Percentiles rank a stretch among this genome's conserved stretches.
Evolutionary conservation across 2,329 filamentous ascomycete genomes (phyloP).

Genomic region (Apiospora saccharicola): DNA sequence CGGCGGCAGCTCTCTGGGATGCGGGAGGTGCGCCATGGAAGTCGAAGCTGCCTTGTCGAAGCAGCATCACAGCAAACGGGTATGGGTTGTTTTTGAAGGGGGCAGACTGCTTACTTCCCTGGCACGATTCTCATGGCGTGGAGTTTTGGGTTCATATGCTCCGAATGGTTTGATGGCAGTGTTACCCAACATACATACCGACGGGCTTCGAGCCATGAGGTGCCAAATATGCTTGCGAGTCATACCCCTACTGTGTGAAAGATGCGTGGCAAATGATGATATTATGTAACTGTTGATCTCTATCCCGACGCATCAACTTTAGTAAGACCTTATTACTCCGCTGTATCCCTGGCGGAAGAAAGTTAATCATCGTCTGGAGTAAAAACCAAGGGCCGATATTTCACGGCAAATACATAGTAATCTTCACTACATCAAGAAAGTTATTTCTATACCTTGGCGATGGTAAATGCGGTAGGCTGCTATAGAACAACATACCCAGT

Average conservation of each 20-base stretch:
- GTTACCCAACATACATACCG: background rate
- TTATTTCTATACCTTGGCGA: background rate
- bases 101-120: background rate
- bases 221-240: background rate
- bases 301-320: background rate
- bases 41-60: background rate
- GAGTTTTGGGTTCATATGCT: background rate
- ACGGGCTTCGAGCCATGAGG: background rate
- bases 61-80: background rate
- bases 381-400: background rate
- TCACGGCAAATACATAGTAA: background rate
- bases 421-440: background rate
- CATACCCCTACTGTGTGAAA: background rate
- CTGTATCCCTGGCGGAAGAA: background rate
- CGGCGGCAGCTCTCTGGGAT: background rate
- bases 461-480: background rate
- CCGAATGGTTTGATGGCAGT: background rate
- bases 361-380: background rate
- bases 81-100: background rate
- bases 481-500: background rate
- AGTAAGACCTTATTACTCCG: background rate
- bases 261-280: background rate
- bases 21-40: background rate
- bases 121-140: background rate
- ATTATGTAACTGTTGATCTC: background rate